Base-by-base conservation (phyloP, 805 yeast genomes). In the Candida fluviatilis region DNA sequence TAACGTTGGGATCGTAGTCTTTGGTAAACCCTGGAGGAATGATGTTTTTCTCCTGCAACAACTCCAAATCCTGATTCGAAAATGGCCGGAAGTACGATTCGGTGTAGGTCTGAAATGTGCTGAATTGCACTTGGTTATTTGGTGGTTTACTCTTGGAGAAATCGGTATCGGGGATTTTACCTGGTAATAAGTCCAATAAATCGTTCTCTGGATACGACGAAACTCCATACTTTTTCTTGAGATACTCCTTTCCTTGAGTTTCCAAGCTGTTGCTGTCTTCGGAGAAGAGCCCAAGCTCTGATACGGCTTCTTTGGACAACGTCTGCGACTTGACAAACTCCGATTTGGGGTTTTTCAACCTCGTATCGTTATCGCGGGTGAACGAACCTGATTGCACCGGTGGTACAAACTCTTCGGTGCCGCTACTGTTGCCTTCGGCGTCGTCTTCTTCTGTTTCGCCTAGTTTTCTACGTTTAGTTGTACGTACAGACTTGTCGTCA, bases 121-220 rank as follows among this genome's bases (percentile, higher is more conserved):
- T 72, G 56, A 85, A 89, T 54, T 89, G 96, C 13, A 91, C 93
- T 64, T 93, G 99, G 58, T 88, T 91, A 2, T 88, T 62, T 3
- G 74, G 73, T 4, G 70, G 56, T 52, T 90, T 91, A 11, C 82
- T 78, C 45, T 80, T 78, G 4, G 96, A 82, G 49, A 86, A 88
- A 60, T 93, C 98, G 39, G 73, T 75, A 57, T 85, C 80, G 8
- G 99, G 99, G 18, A 89, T 81, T 25, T 71, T 78, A 2, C 99
- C 99, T 0, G 99, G 96, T 21, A 93, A 66, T 44, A 84, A 60
- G 39, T 80, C 83, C 47, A 78, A 70, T 32, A 93, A 65, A 54
- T 90, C 95, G 28, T 71, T 70, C 23, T 80, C 76, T 0, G 99
- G 99, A 56, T 80, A 93, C n/a, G 90, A 80, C 0, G 93, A 85